Conservation (phyloP, 192 early-diverging fungal genomes). For the Backusella liffmaniae region DNA sequence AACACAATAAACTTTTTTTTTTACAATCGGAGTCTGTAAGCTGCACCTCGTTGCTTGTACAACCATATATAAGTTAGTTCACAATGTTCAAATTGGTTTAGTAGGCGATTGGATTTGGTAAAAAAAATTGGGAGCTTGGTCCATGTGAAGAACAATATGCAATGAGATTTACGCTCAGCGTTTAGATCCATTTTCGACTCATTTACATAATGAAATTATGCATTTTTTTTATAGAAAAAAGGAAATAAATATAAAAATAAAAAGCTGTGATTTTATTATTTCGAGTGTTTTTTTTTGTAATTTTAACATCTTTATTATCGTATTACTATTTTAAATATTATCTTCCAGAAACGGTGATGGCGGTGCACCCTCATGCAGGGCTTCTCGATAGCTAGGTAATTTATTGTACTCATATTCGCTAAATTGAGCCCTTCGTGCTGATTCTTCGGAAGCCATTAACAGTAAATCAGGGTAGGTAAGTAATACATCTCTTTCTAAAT, state of each 20-base stretch:
- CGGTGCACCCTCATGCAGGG: neutral
- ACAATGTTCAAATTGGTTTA: neutral
- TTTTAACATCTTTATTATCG: neutral
- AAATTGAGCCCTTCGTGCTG: neutral
- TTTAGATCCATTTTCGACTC: neutral
- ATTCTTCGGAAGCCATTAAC: neutral
- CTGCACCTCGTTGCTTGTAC: neutral
- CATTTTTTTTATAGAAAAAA: neutral
- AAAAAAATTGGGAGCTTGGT: neutral
- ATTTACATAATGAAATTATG: neutral
- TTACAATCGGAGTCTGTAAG: neutral
- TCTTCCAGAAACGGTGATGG: conserved; percentile 17
- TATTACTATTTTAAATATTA: conserved; percentile 11
- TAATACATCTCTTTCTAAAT: neutral
- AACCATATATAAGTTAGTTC: neutral
- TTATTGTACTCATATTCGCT: neutral
- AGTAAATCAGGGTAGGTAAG: neutral
- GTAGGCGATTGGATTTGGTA: neutral
- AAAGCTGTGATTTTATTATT: neutral
- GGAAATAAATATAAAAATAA: neutral
- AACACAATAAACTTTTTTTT: neutral
- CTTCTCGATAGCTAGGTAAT: conserved; percentile 7
- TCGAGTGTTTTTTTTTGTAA: neutral
- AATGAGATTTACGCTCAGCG: neutral
- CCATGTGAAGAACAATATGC: neutral